phyloP scores from a whole-genome alignment of 306 rosid species.

The Rosa persica region DNA sequence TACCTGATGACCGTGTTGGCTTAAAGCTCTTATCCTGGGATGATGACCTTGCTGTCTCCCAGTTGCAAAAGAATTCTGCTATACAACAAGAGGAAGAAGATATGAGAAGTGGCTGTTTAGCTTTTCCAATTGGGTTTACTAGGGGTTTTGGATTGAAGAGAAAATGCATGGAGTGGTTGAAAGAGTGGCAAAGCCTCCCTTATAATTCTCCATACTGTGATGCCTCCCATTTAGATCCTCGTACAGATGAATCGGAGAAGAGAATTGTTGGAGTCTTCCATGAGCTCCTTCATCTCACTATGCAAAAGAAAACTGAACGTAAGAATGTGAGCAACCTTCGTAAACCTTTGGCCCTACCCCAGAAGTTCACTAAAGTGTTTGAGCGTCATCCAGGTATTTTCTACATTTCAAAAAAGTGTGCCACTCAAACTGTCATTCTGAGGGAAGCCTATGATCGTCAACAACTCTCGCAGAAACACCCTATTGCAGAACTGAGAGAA shows the following conservation, averaged over 20 bases:
- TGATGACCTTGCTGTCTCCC: conserved; percentile 59
- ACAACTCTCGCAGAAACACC: conserved; percentile 59
- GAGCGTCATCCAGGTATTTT: conserved; percentile 94
- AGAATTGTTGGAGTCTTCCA: conserved; percentile 92
- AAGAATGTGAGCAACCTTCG: conserved; percentile 87
- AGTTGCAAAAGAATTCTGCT: conserved; percentile 55
- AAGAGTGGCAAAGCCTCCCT: conserved; percentile 92
- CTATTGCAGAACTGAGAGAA: conserved; percentile 63
- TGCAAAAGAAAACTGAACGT: conserved; percentile 80
- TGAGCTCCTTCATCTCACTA: conserved; percentile 81
- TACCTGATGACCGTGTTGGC: conserved; percentile 67
- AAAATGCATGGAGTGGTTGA: conserved; percentile 84
- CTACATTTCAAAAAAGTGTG: conserved; percentile 71
- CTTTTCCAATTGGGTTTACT: conserved; percentile 72
- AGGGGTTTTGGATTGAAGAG: conserved; percentile 88
- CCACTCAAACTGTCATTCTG: conserved; percentile 76
- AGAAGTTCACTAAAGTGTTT: conserved; percentile 85
- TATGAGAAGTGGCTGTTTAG: neutral
- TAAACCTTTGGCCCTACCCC: conserved; percentile 63
- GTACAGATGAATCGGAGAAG: conserved; percentile 88
- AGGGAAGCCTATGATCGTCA: conserved; percentile 65
- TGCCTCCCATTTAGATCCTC: conserved; percentile 74
- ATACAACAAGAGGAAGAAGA: neutral
- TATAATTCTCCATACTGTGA: conserved; percentile 67
- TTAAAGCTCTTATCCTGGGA: conserved; percentile 74